These are phyloP conservation scores for Limnomonas spitsbergensis DNA, from an alignment of 139 green algal species.

Conservation along the genomic window DNA sequence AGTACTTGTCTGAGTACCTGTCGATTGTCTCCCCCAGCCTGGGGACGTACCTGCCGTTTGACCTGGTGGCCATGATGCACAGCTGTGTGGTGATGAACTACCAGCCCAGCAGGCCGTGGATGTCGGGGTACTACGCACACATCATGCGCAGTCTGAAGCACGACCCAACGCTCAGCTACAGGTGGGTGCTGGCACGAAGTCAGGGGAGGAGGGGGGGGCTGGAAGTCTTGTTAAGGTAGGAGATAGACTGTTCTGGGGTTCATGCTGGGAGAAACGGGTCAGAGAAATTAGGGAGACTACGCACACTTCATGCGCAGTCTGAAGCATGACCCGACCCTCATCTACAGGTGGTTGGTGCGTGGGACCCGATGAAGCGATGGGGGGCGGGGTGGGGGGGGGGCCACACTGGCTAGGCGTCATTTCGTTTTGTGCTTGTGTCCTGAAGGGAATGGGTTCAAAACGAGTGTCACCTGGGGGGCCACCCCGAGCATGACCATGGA, in stretches of 20 bases:
- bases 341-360: not conserved
- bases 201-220: too few species aligned
- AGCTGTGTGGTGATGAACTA: slow-evolving; percentile 25
- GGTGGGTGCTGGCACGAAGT: not conserved
- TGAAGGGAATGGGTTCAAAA: too few species aligned
- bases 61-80: slow-evolving; percentile 44
- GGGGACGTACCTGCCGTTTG: slow-evolving; percentile 7
- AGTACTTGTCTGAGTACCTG: slow-evolving; percentile 22
- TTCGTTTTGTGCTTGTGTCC: too few species aligned
- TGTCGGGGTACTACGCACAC: slow-evolving; percentile 29
- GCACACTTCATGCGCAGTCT: slow-evolving; percentile 19
- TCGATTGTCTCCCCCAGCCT: slow-evolving; percentile 29
- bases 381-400: too few species aligned
- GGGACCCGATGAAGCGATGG: too few species aligned
- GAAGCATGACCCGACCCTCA: slow-evolving; percentile 11
- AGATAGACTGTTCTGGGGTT: too few species aligned
- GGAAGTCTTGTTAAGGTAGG: not conserved
- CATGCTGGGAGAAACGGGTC: too few species aligned
- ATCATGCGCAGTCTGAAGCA: slow-evolving; percentile 17
- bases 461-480: too few species aligned
- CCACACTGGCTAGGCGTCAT: too few species aligned
- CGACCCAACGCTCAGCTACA: slow-evolving; percentile 18
- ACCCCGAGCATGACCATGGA: too few species aligned
- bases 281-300: slow-evolving; percentile 35
- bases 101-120: slow-evolving; percentile 25